These are phyloP conservation scores for Botrytis cinerea DNA, from an alignment of 2,329 filamentous ascomycete genomes.

Conservation along the genomic window DNA sequence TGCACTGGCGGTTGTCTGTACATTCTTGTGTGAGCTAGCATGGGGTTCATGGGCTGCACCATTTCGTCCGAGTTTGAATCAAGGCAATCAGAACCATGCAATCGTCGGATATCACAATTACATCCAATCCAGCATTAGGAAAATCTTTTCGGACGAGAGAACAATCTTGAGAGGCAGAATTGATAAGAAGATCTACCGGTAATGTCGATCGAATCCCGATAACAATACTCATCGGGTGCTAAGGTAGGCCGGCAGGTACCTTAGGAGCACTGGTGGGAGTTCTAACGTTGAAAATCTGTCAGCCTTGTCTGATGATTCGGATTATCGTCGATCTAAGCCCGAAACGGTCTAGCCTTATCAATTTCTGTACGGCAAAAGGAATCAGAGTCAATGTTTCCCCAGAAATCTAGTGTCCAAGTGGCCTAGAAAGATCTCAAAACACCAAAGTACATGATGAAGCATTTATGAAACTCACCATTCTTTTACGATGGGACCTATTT, in stretches of 20 bases:
- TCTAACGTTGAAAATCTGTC: not conserved
- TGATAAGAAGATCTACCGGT: not conserved
- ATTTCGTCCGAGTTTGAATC: not conserved
- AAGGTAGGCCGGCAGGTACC: too few relatives aligned
- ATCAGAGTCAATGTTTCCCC: not conserved
- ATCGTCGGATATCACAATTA: not conserved
- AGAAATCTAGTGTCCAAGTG: not conserved
- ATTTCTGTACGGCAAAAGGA: not conserved
- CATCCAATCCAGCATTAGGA: not conserved
- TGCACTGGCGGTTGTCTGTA: not conserved
- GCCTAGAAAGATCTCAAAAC: conserved; percentile 14
- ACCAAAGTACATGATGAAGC: conserved; percentile 8
- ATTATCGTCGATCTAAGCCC: not conserved
- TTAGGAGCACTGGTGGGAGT: too few relatives aligned
- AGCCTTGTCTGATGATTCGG: not conserved
- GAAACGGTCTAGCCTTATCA: not conserved
- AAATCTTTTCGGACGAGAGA: not conserved
- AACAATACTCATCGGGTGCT: not conserved
- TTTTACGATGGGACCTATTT: not conserved
- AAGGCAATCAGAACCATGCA: too few relatives aligned
- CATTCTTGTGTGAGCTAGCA: not conserved
- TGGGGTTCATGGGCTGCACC: not conserved
- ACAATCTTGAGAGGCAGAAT: not conserved
- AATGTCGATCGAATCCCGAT: not conserved
- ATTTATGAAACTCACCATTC: conserved; percentile 10